Conservation (phyloP, 2,329 filamentous ascomycete genomes). For the Ceratocystis diversiconidia region DNA sequence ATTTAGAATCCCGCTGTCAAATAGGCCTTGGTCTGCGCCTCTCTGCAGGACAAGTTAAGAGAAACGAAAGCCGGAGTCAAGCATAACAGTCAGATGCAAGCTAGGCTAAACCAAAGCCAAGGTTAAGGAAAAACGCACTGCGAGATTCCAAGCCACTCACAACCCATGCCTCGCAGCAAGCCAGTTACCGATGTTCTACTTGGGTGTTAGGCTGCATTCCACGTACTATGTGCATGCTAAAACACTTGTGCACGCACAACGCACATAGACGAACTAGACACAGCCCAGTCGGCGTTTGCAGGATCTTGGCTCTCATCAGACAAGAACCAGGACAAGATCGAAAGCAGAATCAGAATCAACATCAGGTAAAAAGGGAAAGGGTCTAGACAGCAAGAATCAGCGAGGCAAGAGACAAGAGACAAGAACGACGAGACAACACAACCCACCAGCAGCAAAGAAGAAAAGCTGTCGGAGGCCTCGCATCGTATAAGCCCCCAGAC, state of each 20-base stretch:
- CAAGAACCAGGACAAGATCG: neutral
- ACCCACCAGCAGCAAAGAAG: neutral
- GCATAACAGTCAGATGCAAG: neutral
- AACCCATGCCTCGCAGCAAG: neutral
- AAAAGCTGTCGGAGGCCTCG: conserved; percentile 6
- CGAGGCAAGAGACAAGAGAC: neutral
- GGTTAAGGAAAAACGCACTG: neutral
- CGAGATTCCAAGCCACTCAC: neutral
- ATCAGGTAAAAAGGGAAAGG: neutral
- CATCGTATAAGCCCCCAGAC: neutral
- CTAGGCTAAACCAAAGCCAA: neutral
- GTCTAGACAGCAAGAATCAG: neutral
- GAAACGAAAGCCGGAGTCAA: too few relatives aligned
- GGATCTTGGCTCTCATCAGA: neutral
- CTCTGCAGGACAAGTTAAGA: neutral
- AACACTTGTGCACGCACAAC: neutral
- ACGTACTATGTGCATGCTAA: neutral
- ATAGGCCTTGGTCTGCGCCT: neutral
- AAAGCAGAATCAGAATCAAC: neutral
- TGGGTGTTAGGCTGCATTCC: neutral
- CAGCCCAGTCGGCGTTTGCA: neutral
- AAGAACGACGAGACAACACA: neutral
- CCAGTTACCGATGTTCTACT: neutral
- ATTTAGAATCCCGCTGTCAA: neutral
- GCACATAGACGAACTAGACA: neutral